These are phyloP conservation scores for Fusarium tupiense DNA, from an alignment of 2,329 filamentous ascomycete species.

Conservation along the genomic window DNA sequence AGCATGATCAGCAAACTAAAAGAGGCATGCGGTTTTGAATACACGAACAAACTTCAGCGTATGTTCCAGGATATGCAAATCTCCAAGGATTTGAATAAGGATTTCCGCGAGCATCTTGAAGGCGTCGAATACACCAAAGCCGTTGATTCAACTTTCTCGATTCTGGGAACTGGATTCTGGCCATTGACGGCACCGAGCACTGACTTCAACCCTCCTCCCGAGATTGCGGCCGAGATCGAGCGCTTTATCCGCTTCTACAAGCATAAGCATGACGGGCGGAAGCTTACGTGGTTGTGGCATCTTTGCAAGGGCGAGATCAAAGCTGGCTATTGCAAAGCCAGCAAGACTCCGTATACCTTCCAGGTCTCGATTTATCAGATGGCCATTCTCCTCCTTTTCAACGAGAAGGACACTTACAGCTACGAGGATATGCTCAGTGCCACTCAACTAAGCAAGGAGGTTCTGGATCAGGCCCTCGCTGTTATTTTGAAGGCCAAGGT, in stretches of 20 bases:
- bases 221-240: constrained; percentile 88
- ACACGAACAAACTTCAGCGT: constrained; percentile 98
- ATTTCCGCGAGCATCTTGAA: constrained; percentile 82
- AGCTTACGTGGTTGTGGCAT: constrained; percentile 98
- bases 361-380: constrained; percentile 98
- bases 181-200: constrained; percentile 88
- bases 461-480: constrained; percentile 84
- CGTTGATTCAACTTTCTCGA: constrained; percentile 87
- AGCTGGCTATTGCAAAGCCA: constrained; percentile 88
- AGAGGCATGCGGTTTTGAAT: constrained; percentile 98
- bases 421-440: constrained; percentile 89
- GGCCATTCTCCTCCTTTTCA: constrained; percentile 94
- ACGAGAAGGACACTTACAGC: constrained; percentile 83
- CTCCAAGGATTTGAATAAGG: constrained; percentile 93
- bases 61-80: constrained; percentile 99
- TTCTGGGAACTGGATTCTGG: constrained; percentile 98
- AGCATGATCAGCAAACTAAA: constrained; percentile 99
- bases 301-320: constrained; percentile 97
- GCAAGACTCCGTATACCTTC: constrained; percentile 94
- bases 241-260: constrained; percentile 92
- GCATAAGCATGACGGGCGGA: constrained; percentile 95
- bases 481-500: constrained; percentile 96
- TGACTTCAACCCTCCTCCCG: constrained; percentile 85
- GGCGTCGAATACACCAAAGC: constrained; percentile 68
- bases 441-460: constrained; percentile 82